Base-by-base conservation (phyloP, 208 protist species). In the Acanthamoeba triangularis region DNA sequence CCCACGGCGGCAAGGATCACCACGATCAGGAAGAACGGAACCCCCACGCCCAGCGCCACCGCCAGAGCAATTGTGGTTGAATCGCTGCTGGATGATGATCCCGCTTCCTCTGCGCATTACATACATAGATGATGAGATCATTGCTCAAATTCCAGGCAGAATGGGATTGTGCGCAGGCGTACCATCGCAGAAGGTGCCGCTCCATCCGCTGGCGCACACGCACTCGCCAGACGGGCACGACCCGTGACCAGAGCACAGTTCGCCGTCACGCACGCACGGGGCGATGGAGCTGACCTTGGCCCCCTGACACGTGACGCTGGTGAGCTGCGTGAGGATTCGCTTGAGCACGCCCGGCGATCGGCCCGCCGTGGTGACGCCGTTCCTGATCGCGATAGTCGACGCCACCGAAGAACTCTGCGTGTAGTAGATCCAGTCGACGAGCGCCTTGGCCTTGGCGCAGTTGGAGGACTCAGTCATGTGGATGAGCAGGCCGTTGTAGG, bases 371-470 rank as follows among this genome's bases (percentile, higher is more conserved):
- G 69, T 78, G 30, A 78, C 28, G 18, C 69, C 35, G 69, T 33
- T 78, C 3, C 69, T 11, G 3, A 8, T 33, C 8, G 69, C 69
- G 69, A 78, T 78, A n/a, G 28, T 44, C 33, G 69, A 33, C 35
- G 69, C 69, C n/a, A 5, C 16, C 3, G 18, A 41, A 3, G 69
- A n/a, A 3, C 18, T 47, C 30, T 78, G 69, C 8, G 69, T 78
- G 18, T n/a, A 78, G n/a, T 78, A 78, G n/a, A 78, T 78, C 69
- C 69, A 78, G 16, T 78, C 69, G 18, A 78, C 69, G 18, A 78
- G 35, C 33, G 69, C 69, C 8, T 3, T 37, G 3, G 69, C 69
- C n/a, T 78, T 78, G 28, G 69, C 33, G 69, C 69, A 78, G 69
- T 44, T 78, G 69, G 20, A 6, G 13, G 69, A 8, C 18, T n/a